Percentiles rank a stretch among this genome's conserved stretches.
Conservation (phyloP, 331 rosid species). For the Pyracantha coccinea region DNA sequence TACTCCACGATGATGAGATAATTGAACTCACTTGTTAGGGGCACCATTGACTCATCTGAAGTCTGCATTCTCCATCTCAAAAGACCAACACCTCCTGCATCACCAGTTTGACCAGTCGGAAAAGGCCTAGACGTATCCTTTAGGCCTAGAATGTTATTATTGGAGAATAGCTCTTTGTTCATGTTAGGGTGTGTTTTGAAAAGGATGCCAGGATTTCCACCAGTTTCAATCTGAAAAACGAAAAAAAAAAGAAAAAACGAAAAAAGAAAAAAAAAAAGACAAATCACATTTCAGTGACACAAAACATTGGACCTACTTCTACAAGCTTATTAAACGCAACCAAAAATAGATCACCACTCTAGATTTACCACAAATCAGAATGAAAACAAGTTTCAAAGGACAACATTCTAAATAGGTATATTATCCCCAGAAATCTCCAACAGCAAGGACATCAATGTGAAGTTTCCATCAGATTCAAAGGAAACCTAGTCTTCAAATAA, state of each 20-base stretch:
- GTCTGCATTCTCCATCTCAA: conserved; percentile 94
- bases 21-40: conserved; percentile 62
- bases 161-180: conserved; percentile 88
- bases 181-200: conserved; percentile 98
- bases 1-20: neutral
- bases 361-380: neutral
- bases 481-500: neutral
- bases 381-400: neutral
- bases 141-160: conserved; percentile 55
- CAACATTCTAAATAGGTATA: neutral
- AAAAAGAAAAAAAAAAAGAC: neutral
- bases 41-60: conserved; percentile 73
- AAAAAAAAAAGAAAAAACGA: too few species aligned
- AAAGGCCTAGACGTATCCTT: conserved; percentile 85
- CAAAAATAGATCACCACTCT: neutral
- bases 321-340: neutral
- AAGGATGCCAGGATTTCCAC: conserved; percentile 69
- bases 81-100: conserved; percentile 74
- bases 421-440: neutral
- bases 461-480: neutral
- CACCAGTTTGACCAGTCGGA: conserved; percentile 86
- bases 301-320: neutral
- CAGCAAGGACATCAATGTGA: neutral
- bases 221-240: conserved; percentile 66
- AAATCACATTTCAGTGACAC: neutral